A percentile compares a stretch with the other conserved stretches of the same genome.
Conservation (phyloP, 352 stramenopile genomes). For the Phytopythium kandeliae region DNA sequence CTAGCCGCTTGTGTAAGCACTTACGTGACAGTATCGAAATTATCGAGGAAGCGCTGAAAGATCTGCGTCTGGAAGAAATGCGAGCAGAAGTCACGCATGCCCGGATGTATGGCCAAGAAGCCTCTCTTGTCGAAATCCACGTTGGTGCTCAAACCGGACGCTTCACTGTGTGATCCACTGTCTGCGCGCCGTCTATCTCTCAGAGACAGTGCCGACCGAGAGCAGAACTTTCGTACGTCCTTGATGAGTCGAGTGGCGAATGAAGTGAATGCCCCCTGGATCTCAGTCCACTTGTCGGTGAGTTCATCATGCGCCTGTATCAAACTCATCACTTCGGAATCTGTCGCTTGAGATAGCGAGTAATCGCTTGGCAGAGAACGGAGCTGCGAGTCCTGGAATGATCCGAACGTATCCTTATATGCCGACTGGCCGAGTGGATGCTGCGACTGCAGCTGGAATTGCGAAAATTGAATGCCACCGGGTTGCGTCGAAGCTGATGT, state of each 20-base stretch:
- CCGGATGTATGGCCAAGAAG: conserved; percentile 53
- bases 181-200: too few species aligned
- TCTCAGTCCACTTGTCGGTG: conserved; percentile 50
- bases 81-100: conserved; percentile 50
- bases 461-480: not conserved
- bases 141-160: not conserved
- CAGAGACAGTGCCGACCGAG: conserved; percentile 8
- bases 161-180: not conserved
- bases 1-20: not conserved
- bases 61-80: conserved; percentile 73
- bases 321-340: conserved; percentile 19
- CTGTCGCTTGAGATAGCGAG: conserved; percentile 13
- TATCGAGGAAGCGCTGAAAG: conserved; percentile 67
- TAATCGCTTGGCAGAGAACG: conserved; percentile 10
- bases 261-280: conserved; percentile 42
- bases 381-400: not conserved
- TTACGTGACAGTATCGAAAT: conserved; percentile 16
- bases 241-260: conserved; percentile 55
- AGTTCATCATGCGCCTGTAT: conserved; percentile 39
- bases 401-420: conserved; percentile 1
- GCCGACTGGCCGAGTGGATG: not conserved
- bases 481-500: not conserved
- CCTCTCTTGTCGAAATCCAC: conserved; percentile 47
- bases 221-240: conserved; percentile 54
- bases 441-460: not conserved